A percentile compares a stretch with the other conserved stretches of the same genome.
phyloP scores from a whole-genome alignment of 768 basidiomycete species.

The Serendipita vermifera region DNA sequence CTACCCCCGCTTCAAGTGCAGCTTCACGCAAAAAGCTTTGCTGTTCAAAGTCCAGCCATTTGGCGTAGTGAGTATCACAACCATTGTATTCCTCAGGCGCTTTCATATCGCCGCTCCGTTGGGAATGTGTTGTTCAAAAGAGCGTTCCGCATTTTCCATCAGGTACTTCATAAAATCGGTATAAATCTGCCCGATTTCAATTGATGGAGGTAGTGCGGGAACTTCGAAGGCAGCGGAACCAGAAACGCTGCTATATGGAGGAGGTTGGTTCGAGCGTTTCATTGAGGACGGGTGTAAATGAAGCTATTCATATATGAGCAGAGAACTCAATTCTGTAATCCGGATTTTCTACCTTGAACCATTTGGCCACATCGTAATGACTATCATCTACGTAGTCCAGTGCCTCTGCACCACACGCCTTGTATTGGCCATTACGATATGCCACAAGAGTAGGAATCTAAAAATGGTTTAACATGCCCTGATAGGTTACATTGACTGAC shows the following conservation, averaged over 20 bases:
- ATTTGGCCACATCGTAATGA: slow-evolving; percentile 5
- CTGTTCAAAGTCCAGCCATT: neutral
- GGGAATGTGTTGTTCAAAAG: neutral
- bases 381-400: neutral
- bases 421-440: neutral
- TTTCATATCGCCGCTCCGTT: neutral
- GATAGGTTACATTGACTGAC: neutral
- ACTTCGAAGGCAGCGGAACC: neutral
- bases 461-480: too few species aligned
- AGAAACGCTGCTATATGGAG: neutral
- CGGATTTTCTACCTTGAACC: slow-evolving; percentile 6
- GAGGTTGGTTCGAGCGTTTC: neutral
- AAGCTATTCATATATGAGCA: neutral
- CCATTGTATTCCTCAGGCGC: neutral
- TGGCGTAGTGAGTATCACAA: neutral
- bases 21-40: neutral
- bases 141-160: neutral
- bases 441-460: slow-evolving; percentile 7
- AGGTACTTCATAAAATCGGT: neutral
- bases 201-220: neutral
- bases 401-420: slow-evolving; percentile 7
- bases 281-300: slow-evolving; percentile 11
- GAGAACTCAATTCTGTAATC: neutral
- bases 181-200: neutral
- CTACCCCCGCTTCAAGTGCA: neutral